These are phyloP conservation scores for Leccinum disarticulatum DNA, from an alignment of 768 basidiomycete species.

Conservation along the genomic window DNA sequence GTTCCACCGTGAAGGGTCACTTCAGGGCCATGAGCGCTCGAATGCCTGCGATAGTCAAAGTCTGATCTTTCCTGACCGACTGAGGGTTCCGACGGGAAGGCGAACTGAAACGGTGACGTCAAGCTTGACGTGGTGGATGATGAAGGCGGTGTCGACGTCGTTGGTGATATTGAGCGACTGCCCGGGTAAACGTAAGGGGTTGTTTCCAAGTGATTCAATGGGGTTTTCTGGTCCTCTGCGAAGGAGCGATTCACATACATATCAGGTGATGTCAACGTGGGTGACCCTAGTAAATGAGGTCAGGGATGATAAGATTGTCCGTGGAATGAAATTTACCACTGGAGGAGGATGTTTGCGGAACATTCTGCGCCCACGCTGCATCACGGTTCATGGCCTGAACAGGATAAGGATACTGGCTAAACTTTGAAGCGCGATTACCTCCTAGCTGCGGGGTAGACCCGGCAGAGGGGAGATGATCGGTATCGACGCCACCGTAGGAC, in stretches of 20 bases:
- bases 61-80: conserved; percentile 57
- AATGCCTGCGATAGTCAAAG: conserved; percentile 64
- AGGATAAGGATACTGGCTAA: conserved; percentile 48
- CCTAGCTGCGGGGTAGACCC: conserved; percentile 33
- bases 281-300: conserved; percentile 53
- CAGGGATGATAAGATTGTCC: conserved; percentile 31
- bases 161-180: conserved; percentile 74
- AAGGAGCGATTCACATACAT: conserved; percentile 49
- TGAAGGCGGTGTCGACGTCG: conserved; percentile 58
- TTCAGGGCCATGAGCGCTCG: conserved; percentile 52
- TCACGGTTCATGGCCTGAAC: conserved; percentile 37
- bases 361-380: conserved; percentile 27
- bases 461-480: conserved; percentile 30
- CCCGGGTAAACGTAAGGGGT: conserved; percentile 60
- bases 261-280: conserved; percentile 46
- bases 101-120: conserved; percentile 66
- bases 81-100: conserved; percentile 53
- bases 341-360: conserved; percentile 33
- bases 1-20: conserved; percentile 73
- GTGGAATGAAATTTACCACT: conserved; percentile 30
- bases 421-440: conserved; percentile 50
- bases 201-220: conserved; percentile 50
- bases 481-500: conserved; percentile 35
- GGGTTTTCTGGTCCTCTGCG: conserved; percentile 57
- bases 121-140: conserved; percentile 57